These are phyloP conservation scores for Gossypium trilobum DNA, from an alignment of 441 rosid genomes.

Conservation along the genomic window DNA sequence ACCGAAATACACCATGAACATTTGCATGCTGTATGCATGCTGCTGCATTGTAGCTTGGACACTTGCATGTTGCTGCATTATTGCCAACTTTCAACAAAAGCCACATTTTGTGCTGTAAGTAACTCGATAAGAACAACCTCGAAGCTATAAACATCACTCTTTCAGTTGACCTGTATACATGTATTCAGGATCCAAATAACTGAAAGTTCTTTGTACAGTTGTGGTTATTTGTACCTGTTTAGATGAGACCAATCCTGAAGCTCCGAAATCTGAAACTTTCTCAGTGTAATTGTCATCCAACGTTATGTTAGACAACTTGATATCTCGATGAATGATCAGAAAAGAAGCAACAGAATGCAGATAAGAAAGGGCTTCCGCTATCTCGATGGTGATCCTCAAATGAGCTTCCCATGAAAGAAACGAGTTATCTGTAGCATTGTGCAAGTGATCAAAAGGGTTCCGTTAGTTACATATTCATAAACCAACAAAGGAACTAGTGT, in stretches of 20 bases:
- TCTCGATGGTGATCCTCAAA: constrained; percentile 12
- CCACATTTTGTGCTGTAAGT: constrained; percentile 24
- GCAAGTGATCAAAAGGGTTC: constrained; percentile 31
- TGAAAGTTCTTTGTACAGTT: constrained; percentile 18
- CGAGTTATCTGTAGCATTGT: background rate
- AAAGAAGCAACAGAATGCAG: constrained; percentile 14
- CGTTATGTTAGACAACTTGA: constrained; percentile 29
- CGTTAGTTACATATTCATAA: constrained; percentile 32
- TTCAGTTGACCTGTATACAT: background rate
- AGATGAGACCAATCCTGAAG: constrained; percentile 21
- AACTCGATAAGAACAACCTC: constrained; percentile 29
- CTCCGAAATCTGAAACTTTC: constrained; percentile 26
- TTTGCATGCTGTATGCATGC: too few relatives aligned
- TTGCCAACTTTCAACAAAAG: too few relatives aligned
- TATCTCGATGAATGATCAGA: constrained; percentile 25
- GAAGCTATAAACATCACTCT: constrained; percentile 11
- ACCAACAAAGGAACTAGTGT: constrained; percentile 29
- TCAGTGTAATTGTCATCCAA: constrained; percentile 19
- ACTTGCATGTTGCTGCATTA: too few relatives aligned
- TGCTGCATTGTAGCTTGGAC: too few relatives aligned
- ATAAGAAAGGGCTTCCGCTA: constrained; percentile 15
- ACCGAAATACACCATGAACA: too few relatives aligned
- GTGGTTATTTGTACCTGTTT: constrained; percentile 18
- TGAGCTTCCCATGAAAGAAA: constrained; percentile 22
- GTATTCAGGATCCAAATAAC: constrained; percentile 1